Base-by-base conservation (phyloP, 306 rosid species). In the Citrullus mucosospermus region DNA sequence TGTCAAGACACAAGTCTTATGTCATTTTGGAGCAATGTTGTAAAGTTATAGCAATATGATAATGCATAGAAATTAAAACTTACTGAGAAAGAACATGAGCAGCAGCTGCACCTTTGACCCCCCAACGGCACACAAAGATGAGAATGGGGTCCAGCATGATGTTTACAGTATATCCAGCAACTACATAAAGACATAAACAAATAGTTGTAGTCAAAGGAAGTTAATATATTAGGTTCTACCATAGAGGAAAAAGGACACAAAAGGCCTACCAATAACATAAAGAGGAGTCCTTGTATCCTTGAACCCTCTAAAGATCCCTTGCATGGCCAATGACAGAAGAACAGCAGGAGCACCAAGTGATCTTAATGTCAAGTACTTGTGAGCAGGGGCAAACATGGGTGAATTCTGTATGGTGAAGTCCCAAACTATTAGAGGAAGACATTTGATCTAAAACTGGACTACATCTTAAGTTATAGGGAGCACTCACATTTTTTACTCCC, bases 271-370 rank as follows among this genome's bases (percentile, higher is more conserved):
- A 66, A 91, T 91, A 81, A 91, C 96, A 84, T 88, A 96, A 80
- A 96, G 82, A 76, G 99, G 99, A 80, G 99, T 96, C 78, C 80
- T 96, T 16, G 99, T 91, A 87, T 96, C 99, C 85, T 96, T 96
- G 80, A 96, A 91, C 38, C 99, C 99, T 85, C 99, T 75, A 78
- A 91, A 96, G 80, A 96, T 90, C 78, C 98, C 99, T 86, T 96
- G 99, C 96, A 92, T 96, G 36, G 99, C 99, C 81, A 96, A 83
- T n/a, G 97, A 90, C 28, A 96, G 97, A 89, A 96, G 99, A 83
- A 92, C 98, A 13, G 99, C 99, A 53, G 99, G 99, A 76, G 99
- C 96, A 82, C 99, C 99, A 22, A 96, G 82, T 28, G 99, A 68
- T 72, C 99, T 88, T 83, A 93, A 78, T 54, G 81, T 88, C 83